These are phyloP conservation scores for Wallacemonas sp. DNA, from an alignment of 208 protist genomes.

Conservation along the genomic window DNA sequence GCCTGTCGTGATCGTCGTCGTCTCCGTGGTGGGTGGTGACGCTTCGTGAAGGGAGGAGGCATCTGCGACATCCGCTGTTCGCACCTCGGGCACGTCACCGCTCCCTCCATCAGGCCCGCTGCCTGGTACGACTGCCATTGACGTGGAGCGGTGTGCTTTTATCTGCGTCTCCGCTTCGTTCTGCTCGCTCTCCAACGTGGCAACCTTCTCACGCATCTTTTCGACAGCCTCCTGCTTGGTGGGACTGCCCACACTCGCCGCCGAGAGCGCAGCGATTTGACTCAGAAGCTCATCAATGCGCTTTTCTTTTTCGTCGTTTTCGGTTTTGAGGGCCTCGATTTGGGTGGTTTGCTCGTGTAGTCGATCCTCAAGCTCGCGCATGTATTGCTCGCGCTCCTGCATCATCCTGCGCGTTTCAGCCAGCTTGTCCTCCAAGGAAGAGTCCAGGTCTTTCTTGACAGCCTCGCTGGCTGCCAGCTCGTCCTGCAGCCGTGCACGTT, in stretches of 20 bases:
- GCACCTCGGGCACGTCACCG: constrained; percentile 13
- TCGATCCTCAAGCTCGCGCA: constrained; percentile 54
- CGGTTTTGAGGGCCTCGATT: constrained; percentile 50
- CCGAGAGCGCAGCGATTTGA: constrained; percentile 35
- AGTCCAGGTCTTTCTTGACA: constrained; percentile 65
- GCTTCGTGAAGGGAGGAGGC: neutral
- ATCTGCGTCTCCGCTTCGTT: constrained; percentile 32
- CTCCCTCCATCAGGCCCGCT: no score
- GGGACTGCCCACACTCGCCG: constrained; percentile 9
- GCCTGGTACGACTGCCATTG: neutral
- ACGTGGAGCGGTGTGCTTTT: constrained; percentile 23
- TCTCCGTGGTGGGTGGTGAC: neutral
- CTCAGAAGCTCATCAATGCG: constrained; percentile 64
- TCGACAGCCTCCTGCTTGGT: constrained; percentile 37
- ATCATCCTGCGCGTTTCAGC: constrained; percentile 60
- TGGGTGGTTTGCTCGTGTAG: constrained; percentile 53
- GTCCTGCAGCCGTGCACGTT: constrained; percentile 54
- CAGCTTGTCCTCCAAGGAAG: constrained; percentile 74
- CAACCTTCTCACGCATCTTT: constrained; percentile 55
- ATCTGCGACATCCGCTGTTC: constrained; percentile 14
- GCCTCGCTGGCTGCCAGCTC: constrained; percentile 70
- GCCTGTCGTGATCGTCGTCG: no score
- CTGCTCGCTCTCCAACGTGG: constrained; percentile 63
- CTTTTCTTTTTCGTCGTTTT: constrained; percentile 68
- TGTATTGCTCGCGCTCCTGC: constrained; percentile 71